These are phyloP conservation scores for Strobilomyces dryophilus DNA, from an alignment of 768 basidiomycete species.

Conservation along the genomic window DNA sequence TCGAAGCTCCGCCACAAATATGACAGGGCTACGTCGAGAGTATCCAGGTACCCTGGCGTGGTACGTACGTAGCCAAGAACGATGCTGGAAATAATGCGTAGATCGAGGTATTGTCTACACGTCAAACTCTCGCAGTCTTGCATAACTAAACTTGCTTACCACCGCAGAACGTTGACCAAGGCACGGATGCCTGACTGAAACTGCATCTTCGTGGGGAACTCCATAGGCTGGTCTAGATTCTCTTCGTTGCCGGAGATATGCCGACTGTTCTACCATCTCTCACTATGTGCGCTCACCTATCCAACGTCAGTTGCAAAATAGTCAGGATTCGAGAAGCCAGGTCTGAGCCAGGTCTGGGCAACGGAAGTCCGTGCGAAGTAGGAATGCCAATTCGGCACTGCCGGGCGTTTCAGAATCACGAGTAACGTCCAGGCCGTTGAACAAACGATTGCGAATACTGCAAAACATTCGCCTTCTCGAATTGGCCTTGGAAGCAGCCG, in stretches of 20 bases:
- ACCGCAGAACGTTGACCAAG: no score
- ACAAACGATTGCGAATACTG: neutral
- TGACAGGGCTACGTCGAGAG: neutral
- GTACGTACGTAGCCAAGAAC: neutral
- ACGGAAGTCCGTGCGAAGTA: neutral
- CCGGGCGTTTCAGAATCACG: neutral
- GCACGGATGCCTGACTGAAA: neutral
- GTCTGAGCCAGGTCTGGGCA: neutral
- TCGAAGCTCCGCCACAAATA: neutral
- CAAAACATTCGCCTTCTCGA: neutral
- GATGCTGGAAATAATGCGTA: neutral
- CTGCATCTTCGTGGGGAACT: neutral
- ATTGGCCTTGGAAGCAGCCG: no score
- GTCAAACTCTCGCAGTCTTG: no score
- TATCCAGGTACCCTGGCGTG: neutral
- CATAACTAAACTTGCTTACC: no score
- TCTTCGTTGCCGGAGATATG: neutral
- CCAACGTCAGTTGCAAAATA: neutral
- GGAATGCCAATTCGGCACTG: neutral
- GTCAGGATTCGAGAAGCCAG: neutral
- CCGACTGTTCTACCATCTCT: neutral
- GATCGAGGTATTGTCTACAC: no score
- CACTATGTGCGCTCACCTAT: neutral
- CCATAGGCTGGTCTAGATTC: neutral
- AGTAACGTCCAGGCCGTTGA: neutral